Evolutionary conservation across 345 rosid genomes (phyloP), one percentile per base, ranked within the genome.

Genomic region (Citrus cavaleriei): DNA sequence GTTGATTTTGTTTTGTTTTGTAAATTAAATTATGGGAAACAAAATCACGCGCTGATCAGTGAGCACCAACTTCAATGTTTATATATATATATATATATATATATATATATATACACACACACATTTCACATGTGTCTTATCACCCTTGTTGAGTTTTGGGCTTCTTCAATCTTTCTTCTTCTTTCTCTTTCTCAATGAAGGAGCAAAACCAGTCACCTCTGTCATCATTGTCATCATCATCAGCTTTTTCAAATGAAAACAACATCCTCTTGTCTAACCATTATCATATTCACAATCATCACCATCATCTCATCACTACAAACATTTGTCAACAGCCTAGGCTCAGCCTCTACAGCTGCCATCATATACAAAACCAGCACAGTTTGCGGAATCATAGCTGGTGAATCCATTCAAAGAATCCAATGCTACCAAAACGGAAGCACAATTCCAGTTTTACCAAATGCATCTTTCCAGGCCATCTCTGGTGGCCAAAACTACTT

Each of bases 401-500:
- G 87, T 1, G 79, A 84, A 66, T 67, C 87, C 2, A 69, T 80
- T 0, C 93, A 88, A 58, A 82, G 85, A 59, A 73, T 89, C 76
- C 82, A 80, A 54, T 91, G 93, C 84, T 85, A 81, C 87, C 86
- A 83, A 12, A 78, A 85, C 54, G 85, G 88, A 24, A 73, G 27
- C 21, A 32, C 49, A 27, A 40, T 87, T 46, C 54, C 35, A 5
- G 57, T 88, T 28, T 81, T 68, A 0, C 92, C 90, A 34, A 85
- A 80, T 71, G 62, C 81, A 28, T 88, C 95, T 24, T 91, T 88
- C 57, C 83, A 88, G 62, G 76, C 89, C 68, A 78, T 91, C 77
- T 87, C 90, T 22, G 92, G 91, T 27, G 93, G 92, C 1, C 74
- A 58, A 5, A 81, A 7, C 69, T 86, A 89, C 82, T 87, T 89